These are phyloP conservation scores for Favolaschia claudopus DNA, from an alignment of 768 basidiomycete species.

Conservation along the genomic window DNA sequence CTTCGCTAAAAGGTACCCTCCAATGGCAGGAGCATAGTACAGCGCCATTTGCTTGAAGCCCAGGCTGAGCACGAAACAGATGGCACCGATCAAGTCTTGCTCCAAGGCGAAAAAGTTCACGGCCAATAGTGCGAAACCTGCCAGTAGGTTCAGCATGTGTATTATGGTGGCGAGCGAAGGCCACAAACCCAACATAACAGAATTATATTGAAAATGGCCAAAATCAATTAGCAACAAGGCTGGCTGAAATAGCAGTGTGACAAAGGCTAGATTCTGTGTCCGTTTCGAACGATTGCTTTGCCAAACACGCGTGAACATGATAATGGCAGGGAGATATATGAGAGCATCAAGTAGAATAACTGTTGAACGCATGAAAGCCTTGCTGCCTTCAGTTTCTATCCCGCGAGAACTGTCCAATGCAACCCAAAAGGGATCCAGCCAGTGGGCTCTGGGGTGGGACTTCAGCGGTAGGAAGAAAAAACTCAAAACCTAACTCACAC, in stretches of 20 bases:
- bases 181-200: conserved; percentile 84
- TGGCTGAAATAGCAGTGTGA: conserved; percentile 83
- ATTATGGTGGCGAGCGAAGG: not conserved
- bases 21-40: conserved; percentile 94
- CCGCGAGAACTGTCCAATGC: conserved; percentile 74
- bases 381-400: conserved; percentile 69
- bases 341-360: conserved; percentile 74
- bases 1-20: conserved; percentile 88
- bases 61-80: conserved; percentile 84
- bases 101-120: conserved; percentile 74
- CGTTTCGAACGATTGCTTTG: conserved; percentile 74
- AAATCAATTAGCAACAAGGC: conserved; percentile 86
- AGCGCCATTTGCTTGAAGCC: conserved; percentile 97
- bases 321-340: conserved; percentile 78
- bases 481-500: conserved; percentile 56
- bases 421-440: conserved; percentile 70
- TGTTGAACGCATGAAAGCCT: conserved; percentile 81
- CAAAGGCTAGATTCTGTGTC: conserved; percentile 77
- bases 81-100: conserved; percentile 76
- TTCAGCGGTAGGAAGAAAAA: not conserved
- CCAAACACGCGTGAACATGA: conserved; percentile 72
- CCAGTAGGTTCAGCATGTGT: conserved; percentile 4
- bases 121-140: conserved; percentile 71
- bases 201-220: conserved; percentile 97
- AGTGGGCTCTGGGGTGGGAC: conserved; percentile 37